Conservation (phyloP, 2,329 filamentous ascomycete genomes). For the Xylaria sp. region DNA sequence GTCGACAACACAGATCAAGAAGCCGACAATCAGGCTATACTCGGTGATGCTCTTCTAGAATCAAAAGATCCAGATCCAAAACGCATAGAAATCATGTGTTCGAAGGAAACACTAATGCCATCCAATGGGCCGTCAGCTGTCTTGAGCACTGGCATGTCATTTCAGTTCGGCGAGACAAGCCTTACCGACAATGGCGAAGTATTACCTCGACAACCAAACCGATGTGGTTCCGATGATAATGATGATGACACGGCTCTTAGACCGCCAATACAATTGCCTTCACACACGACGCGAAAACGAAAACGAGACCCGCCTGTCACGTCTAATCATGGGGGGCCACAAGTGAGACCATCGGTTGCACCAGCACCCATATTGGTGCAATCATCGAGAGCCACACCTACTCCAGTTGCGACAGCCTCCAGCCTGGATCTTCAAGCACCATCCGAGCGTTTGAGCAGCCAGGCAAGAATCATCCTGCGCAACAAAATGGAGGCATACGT, state of each 20-base stretch:
- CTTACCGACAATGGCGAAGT: not conserved
- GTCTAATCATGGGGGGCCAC: not conserved
- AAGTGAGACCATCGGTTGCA: not conserved
- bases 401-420: not conserved
- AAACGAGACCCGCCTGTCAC: constrained; percentile 13
- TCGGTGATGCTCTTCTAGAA: too few relatives aligned
- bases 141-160: constrained; percentile 12
- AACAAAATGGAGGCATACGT: constrained; percentile 34
- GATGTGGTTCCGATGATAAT: not conserved
- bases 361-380: not conserved
- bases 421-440: not conserved
- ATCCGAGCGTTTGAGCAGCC: too few relatives aligned
- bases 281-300: constrained; percentile 11
- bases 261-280: constrained; percentile 19
- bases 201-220: not conserved
- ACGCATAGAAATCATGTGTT: constrained; percentile 17
- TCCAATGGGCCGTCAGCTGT: not conserved
- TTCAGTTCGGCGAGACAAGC: constrained; percentile 12
- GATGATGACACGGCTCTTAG: constrained; percentile 21
- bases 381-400: not conserved
- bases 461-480: constrained; percentile 14
- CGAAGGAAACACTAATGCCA: constrained; percentile 14
- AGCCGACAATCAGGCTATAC: not conserved
- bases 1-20: not conserved
- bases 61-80: constrained; percentile 5